Percentiles rank a stretch among this genome's conserved stretches.
These are phyloP conservation scores for Penicillium antarcticum DNA, from an alignment of 495 filamentous ascomycete genomes.

Conservation along the genomic window DNA sequence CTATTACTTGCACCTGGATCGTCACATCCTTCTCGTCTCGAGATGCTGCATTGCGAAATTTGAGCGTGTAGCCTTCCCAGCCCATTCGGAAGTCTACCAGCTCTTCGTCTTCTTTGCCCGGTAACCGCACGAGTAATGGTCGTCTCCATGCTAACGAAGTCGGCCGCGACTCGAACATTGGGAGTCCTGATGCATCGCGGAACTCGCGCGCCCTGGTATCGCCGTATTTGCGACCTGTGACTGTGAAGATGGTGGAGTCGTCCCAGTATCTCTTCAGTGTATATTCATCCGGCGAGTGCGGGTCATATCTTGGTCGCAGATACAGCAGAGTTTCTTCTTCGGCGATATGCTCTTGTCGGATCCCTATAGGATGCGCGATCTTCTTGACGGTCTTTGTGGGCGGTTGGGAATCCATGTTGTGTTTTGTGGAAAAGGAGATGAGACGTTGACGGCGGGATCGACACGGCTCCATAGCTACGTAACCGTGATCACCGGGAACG, in stretches of 20 bases:
- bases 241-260: conserved; percentile 13
- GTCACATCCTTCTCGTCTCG: conserved; percentile 6
- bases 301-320: conserved; percentile 14
- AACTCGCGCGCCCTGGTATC: conserved; percentile 11
- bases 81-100: conserved; percentile 4
- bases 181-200: conserved; percentile 18
- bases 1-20: conserved; percentile 1
- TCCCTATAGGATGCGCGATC: background rate
- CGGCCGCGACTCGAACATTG: conserved; percentile 13
- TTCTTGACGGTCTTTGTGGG: background rate
- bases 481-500: too few species aligned
- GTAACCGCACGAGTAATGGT: conserved; percentile 14
- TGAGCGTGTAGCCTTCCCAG: background rate
- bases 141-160: background rate
- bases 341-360: conserved; percentile 4
- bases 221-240: conserved; percentile 17
- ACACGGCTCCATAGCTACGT: background rate
- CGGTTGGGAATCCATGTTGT: background rate
- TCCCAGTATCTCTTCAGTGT: conserved; percentile 12
- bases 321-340: conserved; percentile 7
- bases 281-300: conserved; percentile 12
- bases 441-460: background rate
- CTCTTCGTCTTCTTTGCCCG: conserved; percentile 12
- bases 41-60: conserved; percentile 11
- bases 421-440: background rate